Evolutionary conservation across 2,329 filamentous ascomycete genomes (phyloP).

Genomic region (Paracoccidioides lutzii): DNA sequence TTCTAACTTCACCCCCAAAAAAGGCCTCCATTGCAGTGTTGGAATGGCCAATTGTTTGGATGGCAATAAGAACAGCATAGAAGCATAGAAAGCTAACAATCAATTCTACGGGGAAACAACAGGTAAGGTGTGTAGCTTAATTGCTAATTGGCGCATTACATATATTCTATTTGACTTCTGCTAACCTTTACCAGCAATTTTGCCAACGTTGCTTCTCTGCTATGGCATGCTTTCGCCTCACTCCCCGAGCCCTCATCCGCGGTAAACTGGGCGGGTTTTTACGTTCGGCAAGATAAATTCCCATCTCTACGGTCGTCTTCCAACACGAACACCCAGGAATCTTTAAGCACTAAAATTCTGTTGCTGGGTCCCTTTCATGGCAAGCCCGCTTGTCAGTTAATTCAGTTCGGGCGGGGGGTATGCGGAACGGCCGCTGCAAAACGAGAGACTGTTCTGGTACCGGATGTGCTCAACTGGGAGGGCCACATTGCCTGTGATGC

Average conservation of each 20-base stretch:
- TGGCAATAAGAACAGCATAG: not conserved
- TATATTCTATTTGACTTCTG: not conserved
- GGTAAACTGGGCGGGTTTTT: constrained; percentile 40
- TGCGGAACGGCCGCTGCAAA: constrained; percentile 33
- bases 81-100: not conserved
- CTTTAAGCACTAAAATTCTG: constrained; percentile 17
- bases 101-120: not conserved
- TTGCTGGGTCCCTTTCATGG: constrained; percentile 38
- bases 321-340: constrained; percentile 4
- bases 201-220: constrained; percentile 36
- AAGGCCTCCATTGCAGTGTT: too few species aligned
- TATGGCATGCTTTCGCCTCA: constrained; percentile 36
- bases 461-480: constrained; percentile 32
- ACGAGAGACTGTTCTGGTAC: constrained; percentile 30
- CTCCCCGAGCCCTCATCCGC: constrained; percentile 31
- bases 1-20: not conserved
- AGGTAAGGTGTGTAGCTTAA: constrained; percentile 21
- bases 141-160: not conserved
- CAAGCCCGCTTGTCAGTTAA: constrained; percentile 37
- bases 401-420: constrained; percentile 34
- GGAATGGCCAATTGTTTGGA: not conserved
- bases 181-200: constrained; percentile 25
- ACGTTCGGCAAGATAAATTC: constrained; percentile 33
- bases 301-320: constrained; percentile 16
- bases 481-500: constrained; percentile 40